Percentiles rank a stretch among this genome's conserved stretches.
These are phyloP conservation scores for Euphorbia celastroides DNA, from an alignment of 441 rosid species.

Conservation along the genomic window DNA sequence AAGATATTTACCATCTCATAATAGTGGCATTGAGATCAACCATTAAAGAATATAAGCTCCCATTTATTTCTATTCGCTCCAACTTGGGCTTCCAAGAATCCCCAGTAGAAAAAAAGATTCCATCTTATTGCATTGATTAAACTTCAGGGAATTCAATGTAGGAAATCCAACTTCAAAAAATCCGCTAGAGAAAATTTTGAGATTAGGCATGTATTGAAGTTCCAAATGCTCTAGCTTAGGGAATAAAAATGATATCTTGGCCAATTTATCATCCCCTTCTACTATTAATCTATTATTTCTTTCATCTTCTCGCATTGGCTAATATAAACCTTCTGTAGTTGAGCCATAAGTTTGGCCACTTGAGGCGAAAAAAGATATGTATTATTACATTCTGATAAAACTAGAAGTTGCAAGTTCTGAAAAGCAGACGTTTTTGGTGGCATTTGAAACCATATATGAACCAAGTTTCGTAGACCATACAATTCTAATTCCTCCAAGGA, in stretches of 20 bases:
- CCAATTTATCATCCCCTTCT: too few species aligned
- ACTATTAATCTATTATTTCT: too few species aligned
- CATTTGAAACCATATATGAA: background rate
- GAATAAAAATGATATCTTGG: too few species aligned
- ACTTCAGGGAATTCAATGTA: too few species aligned
- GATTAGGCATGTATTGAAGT: too few species aligned
- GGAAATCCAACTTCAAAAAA: too few species aligned
- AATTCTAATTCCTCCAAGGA: background rate
- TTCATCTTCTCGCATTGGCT: too few species aligned
- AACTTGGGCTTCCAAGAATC: background rate
- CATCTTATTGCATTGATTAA: background rate
- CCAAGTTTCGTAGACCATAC: background rate
- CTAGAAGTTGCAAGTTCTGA: too few species aligned
- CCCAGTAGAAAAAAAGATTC: background rate
- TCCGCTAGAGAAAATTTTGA: too few species aligned
- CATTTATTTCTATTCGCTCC: background rate
- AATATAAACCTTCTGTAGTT: too few species aligned
- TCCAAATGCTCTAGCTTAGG: too few species aligned
- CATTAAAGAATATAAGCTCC: background rate
- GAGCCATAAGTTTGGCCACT: too few species aligned
- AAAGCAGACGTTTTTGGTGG: background rate
- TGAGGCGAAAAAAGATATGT: background rate
- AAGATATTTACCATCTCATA: background rate
- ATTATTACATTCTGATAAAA: background rate
- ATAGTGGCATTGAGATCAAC: background rate